Base-by-base conservation (phyloP, 192 early-diverging fungal species). In the Backusella tarrabulga region DNA sequence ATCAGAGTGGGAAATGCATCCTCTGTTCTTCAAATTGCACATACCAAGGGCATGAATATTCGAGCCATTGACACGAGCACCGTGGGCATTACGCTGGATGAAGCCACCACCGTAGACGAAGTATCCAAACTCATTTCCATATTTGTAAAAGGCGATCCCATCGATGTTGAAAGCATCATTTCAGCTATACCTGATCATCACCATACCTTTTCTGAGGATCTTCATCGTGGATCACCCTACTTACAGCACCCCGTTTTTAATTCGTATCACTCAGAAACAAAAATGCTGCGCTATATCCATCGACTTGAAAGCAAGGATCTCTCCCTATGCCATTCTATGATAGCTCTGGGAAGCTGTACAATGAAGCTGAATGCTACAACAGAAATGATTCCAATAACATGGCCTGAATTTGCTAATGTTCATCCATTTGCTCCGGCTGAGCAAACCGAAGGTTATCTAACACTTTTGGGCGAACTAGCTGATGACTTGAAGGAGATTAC, bases 361-460 rank as follows among this genome's bases (percentile, higher is more conserved):
- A 99, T 99, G 98, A 98, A 99, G 91, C 88, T 99, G 19, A 99
- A 99, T 78, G 97, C 97, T 40, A 98, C 98, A 54, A 95, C 95
- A 21, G 96, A 99, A 88, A 98, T 99, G 95, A 99, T 99, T 79
- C 98, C 98, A 14, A 91, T 99, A 44, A 98, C 98, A 21, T 98
- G 96, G 95, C 96, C 98, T 38, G 97, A 98, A 80, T 97, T 99
- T 80, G 90, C 89, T 74, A 89, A 91, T 82, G 92, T 99, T 68
- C 98, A 99, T 85, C 98, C 98, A 68, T 99, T 99, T 80, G 97
- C 94, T 12, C 97, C 98, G 34, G 77, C 85, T 52, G 93, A 97
- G 70, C 98, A 98, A 85, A 91, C 96, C 14, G 89, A 90, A 68
- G 98, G 98, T 38, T 99, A 99, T 84, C 82, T 90, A 41, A 91